These are phyloP conservation scores for Yarrowia alimentaria DNA, from an alignment of 805 yeast genomes.

Conservation along the genomic window DNA sequence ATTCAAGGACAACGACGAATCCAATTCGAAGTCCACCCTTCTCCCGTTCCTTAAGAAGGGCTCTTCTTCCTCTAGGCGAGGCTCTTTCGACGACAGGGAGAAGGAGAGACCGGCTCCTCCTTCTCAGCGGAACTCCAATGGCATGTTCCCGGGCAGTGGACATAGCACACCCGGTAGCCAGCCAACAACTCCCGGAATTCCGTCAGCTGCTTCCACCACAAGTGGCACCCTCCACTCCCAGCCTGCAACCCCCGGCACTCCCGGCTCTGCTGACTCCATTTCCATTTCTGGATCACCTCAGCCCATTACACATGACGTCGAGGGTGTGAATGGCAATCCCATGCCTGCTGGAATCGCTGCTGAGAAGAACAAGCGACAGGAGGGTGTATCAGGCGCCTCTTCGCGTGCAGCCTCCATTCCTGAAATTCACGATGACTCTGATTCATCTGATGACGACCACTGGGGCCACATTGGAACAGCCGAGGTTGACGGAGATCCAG, in stretches of 20 bases:
- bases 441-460: slow-evolving; percentile 28
- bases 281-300: background rate
- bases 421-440: slow-evolving; percentile 20
- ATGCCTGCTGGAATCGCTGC: slow-evolving; percentile 6
- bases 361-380: slow-evolving; percentile 2
- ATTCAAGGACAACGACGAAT: slow-evolving; percentile 13
- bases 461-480: slow-evolving; percentile 26
- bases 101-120: background rate
- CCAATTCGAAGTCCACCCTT: background rate
- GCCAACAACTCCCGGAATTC: slow-evolving; percentile 3
- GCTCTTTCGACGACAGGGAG: background rate
- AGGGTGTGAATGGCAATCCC: slow-evolving; percentile 21
- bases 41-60: slow-evolving; percentile 2
- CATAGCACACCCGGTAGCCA: background rate
- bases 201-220: background rate
- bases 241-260: slow-evolving; percentile 6
- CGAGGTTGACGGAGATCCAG: slow-evolving; percentile 24
- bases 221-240: too few species aligned
- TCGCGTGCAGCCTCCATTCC: slow-evolving; percentile 4
- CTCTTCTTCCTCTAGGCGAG: background rate
- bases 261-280: slow-evolving; percentile 10
- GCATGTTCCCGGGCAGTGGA: too few species aligned
- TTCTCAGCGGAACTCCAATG: background rate
- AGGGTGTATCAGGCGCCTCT: background rate
- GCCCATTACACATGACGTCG: background rate